Evolutionary conservation across 208 protist species (phyloP).

Genomic region (Wallacemonas sp.): DNA sequence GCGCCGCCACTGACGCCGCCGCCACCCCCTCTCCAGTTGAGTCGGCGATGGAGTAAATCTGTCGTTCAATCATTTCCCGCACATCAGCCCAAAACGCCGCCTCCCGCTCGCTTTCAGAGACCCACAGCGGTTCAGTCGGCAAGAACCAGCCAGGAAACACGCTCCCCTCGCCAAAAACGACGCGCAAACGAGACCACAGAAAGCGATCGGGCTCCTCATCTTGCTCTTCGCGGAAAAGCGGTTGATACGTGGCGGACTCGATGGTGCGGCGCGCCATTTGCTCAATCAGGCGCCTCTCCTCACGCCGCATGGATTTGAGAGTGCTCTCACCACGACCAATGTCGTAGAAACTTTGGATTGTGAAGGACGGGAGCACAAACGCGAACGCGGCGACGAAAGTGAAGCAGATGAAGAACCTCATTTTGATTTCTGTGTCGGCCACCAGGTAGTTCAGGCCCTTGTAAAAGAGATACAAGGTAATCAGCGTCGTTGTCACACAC

Average conservation of each 20-base stretch:
- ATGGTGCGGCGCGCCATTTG: constrained; percentile 7
- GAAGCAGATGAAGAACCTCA: background rate
- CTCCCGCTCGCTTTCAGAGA: constrained; percentile 30
- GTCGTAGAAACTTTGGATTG: background rate
- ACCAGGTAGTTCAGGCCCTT: constrained; percentile 3
- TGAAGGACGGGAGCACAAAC: constrained; percentile 16
- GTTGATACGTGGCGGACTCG: constrained; percentile 15
- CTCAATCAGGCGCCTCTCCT: no score
- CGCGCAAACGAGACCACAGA: constrained; percentile 24
- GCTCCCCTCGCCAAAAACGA: constrained; percentile 34
- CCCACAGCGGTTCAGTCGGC: constrained; percentile 32
- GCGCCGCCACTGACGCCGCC: background rate
- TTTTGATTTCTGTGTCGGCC: background rate
- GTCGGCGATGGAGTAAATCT: constrained; percentile 45
- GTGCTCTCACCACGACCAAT: constrained; percentile 27
- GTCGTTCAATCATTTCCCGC: constrained; percentile 32
- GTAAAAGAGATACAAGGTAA: constrained; percentile 3
- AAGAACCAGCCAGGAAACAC: constrained; percentile 28
- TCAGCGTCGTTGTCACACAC: background rate
- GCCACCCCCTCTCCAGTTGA: constrained; percentile 22
- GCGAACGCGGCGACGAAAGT: constrained; percentile 15
- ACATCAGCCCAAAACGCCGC: constrained; percentile 41
- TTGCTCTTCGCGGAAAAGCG: constrained; percentile 15
- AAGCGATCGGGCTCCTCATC: constrained; percentile 14
- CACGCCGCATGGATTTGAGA: constrained; percentile 18